Evolutionary conservation across 2,329 filamentous ascomycete species (phyloP).

Genomic region (Trichoderma cornu-damae): DNA sequence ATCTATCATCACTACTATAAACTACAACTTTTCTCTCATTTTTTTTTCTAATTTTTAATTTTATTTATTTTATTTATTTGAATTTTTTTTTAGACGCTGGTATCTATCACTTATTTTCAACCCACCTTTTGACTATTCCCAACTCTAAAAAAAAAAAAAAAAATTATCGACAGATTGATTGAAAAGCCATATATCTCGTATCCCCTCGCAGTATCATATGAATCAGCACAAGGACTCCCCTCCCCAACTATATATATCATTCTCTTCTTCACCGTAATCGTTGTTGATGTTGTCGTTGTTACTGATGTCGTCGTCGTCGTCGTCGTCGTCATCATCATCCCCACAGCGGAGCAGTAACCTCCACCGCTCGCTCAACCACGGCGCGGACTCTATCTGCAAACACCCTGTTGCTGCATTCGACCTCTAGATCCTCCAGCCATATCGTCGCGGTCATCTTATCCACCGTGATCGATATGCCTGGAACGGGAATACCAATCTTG

Average conservation of each 20-base stretch:
- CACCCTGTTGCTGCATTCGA: slow-evolving; percentile 75
- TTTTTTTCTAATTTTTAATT: neutral
- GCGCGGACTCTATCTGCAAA: slow-evolving; percentile 80
- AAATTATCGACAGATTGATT: neutral
- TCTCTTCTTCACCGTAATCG: no score
- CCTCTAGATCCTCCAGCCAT: slow-evolving; percentile 87
- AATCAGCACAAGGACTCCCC: no score
- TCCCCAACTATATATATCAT: neutral
- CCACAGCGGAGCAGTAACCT: slow-evolving; percentile 76
- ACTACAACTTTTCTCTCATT: neutral
- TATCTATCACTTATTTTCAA: neutral
- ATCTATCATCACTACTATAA: neutral
- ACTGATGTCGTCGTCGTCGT: no score
- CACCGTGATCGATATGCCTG: slow-evolving; percentile 78
- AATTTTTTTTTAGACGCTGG: slow-evolving; percentile 1
- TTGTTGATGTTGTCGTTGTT: no score
- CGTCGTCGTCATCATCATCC: slow-evolving; percentile 36
- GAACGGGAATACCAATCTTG: slow-evolving; percentile 81
- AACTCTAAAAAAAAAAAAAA: no score
- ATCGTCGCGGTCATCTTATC: slow-evolving; percentile 84
- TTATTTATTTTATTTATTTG: neutral
- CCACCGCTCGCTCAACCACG: slow-evolving; percentile 83
- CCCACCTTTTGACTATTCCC: neutral
- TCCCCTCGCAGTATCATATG: neutral
- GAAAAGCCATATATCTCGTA: neutral